Evolutionary conservation across 1,284 basidiomycete species (phyloP).

Genomic region (Rhodotorula sp.): DNA sequence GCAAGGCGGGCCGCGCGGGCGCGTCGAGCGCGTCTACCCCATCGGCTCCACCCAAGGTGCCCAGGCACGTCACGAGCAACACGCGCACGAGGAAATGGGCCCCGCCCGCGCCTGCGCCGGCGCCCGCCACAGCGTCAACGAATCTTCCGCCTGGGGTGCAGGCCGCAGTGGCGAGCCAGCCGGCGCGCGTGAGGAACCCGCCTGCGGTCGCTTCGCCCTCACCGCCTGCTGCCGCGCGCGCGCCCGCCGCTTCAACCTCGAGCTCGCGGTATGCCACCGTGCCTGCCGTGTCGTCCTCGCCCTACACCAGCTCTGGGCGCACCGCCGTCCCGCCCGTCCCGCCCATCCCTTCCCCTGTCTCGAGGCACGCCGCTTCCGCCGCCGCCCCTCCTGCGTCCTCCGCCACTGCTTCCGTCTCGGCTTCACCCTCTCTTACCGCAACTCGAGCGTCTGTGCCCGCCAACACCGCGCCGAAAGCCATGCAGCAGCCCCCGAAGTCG

Average conservation of each 20-base stretch:
- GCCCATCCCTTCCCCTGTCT: background rate
- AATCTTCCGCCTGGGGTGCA: too few relatives aligned
- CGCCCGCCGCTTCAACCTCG: background rate
- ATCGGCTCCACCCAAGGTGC: too few relatives aligned
- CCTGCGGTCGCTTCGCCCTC: background rate
- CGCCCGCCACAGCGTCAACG: background rate
- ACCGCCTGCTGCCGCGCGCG: background rate
- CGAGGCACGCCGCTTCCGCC: background rate
- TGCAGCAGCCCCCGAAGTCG: too few relatives aligned
- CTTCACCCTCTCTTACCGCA: background rate
- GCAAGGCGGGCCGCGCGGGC: background rate
- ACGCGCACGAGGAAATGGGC: conserved; percentile 5
- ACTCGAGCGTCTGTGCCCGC: too few relatives aligned
- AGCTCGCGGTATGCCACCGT: too few relatives aligned
- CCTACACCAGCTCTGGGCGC: background rate
- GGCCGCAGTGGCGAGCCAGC: too few relatives aligned
- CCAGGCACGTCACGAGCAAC: background rate
- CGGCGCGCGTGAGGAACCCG: background rate
- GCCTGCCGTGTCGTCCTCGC: too few relatives aligned
- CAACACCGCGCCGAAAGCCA: too few relatives aligned
- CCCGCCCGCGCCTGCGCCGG: background rate
- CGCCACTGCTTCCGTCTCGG: background rate
- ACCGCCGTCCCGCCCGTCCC: background rate
- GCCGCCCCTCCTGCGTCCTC: background rate
- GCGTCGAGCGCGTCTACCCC: background rate